Conservation (phyloP, 768 basidiomycete genomes). For the Candolleomyces eurysporus region DNA sequence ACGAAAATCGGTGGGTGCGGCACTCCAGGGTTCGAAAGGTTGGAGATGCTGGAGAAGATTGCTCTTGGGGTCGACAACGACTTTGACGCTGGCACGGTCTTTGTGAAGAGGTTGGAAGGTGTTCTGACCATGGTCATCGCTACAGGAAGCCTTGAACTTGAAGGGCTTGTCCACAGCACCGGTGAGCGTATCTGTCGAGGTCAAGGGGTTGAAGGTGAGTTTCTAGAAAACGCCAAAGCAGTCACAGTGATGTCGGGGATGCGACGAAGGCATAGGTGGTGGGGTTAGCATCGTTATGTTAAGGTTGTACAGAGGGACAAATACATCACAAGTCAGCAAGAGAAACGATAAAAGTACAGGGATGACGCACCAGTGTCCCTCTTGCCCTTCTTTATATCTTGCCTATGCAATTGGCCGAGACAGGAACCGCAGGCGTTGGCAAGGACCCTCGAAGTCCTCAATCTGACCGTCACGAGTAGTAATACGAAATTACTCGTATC, state of each 20-base stretch:
- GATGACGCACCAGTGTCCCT: too few relatives aligned
- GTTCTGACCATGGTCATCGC: slow-evolving; percentile 95
- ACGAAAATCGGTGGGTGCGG: slow-evolving; percentile 83
- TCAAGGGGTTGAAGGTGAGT: slow-evolving; percentile 96
- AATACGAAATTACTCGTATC: slow-evolving; percentile 98
- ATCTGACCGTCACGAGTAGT: slow-evolving; percentile 99
- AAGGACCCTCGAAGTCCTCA: slow-evolving; percentile 70
- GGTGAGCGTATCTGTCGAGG: slow-evolving; percentile 79
- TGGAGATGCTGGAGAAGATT: slow-evolving; percentile 92
- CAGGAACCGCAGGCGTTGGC: slow-evolving; percentile 99
- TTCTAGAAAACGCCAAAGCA: slow-evolving; percentile 94
- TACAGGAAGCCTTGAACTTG: slow-evolving; percentile 90
- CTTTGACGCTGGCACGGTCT: slow-evolving; percentile 83
- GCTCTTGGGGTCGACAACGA: slow-evolving; percentile 74
- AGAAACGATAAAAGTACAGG: too few relatives aligned
- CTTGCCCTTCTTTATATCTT: too few relatives aligned
- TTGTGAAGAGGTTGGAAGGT: slow-evolving; percentile 91
- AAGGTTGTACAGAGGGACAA: slow-evolving; percentile 99
- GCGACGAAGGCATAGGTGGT: too few relatives aligned
- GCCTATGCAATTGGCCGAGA: too few relatives aligned
- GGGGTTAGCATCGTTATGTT: slow-evolving; percentile 99
- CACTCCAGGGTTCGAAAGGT: slow-evolving; percentile 94
- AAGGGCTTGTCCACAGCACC: slow-evolving; percentile 94
- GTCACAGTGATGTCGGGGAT: slow-evolving; percentile 96
- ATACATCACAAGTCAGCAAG: slow-evolving; percentile 43